Evolutionary conservation across 331 rosid species (phyloP), one percentile per base, ranked within the genome.

Genomic region (Telfairia occidentalis): DNA sequence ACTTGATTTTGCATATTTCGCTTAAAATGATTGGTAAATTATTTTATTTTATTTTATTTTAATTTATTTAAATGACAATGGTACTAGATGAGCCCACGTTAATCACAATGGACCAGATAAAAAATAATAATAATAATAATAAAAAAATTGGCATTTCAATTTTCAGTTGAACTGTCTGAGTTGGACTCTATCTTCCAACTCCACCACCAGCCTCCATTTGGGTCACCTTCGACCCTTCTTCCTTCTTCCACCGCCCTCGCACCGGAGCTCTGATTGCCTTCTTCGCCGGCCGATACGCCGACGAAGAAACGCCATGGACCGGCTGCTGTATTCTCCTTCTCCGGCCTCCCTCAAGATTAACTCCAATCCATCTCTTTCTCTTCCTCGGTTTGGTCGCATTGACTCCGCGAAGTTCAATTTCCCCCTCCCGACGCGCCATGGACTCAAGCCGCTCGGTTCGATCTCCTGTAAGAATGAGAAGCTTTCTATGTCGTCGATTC

Each of bases 301-400:
- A 49, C 19, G 19, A 38, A 43, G 40, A 45, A 16, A 8, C 74
- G 88, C 85, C 88, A 92, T 90, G 98, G 98, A 92, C 78, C 85
- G 96, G 92, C 96, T 92, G 85, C 84, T 92, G 32, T 92, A 85
- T 24, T 86, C 87, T 50, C 79, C 98, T 75, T 81, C 92, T 57
- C 59, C 85, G 1, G 60, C 85, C 71, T 79, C 86, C 74, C 77
- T 86, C 69, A 83, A 81, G 60, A 9, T 83, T 57, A 60, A 58
- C 77, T 82, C 79, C n/a, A 84, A 78, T 23, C 65, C 80, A 57
- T 73, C 77, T 8, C 24, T 84, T 24, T 50, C 77, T 72, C 78
- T 80, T 48, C 74, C 49, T 46, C 74, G 61, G 5, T 64, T 19
- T 24, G 1, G n/a, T 37, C 79, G 34, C 49, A 59, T 76, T 49